phyloP scores from a whole-genome alignment of 768 basidiomycete species.

The Hygrocybe coccinea region DNA sequence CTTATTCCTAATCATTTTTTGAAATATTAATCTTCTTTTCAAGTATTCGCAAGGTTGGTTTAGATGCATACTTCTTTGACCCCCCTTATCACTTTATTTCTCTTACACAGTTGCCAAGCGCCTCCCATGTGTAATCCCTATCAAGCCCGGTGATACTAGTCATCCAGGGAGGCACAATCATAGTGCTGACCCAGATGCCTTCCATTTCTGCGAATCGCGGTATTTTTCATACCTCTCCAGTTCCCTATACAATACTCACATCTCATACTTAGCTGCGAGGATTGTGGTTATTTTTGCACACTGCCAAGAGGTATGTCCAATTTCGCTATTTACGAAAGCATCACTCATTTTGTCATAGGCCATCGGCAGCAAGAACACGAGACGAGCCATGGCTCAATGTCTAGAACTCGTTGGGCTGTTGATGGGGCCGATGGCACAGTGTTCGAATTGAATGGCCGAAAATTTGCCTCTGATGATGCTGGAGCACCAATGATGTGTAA shows the following conservation, averaged over 20 bases:
- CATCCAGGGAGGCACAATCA: conserved; percentile 51
- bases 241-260: neutral
- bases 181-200: conserved; percentile 37
- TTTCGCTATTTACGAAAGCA: neutral
- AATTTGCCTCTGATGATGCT: conserved; percentile 49
- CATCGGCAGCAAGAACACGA: conserved; percentile 59
- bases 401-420: conserved; percentile 50
- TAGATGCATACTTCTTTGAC: neutral
- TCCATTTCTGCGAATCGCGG: conserved; percentile 54
- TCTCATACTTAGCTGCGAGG: conserved; percentile 38
- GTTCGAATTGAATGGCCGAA: conserved; percentile 52
- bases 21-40: neutral
- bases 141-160: conserved; percentile 37
- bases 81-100: neutral
- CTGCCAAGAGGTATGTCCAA: conserved; percentile 45
- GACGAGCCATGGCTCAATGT: conserved; percentile 62
- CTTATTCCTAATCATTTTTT: neutral
- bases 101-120: conserved; percentile 48
- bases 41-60: conserved; percentile 52
- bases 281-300: conserved; percentile 57
- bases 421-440: conserved; percentile 47
- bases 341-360: conserved; percentile 29
- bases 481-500: conserved; percentile 64
- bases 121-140: conserved; percentile 43
- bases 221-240: no score